These are phyloP conservation scores for Straminergon stramineum DNA, from an alignment of 225 moss, liverwort and hornwort species.

Conservation along the genomic window DNA sequence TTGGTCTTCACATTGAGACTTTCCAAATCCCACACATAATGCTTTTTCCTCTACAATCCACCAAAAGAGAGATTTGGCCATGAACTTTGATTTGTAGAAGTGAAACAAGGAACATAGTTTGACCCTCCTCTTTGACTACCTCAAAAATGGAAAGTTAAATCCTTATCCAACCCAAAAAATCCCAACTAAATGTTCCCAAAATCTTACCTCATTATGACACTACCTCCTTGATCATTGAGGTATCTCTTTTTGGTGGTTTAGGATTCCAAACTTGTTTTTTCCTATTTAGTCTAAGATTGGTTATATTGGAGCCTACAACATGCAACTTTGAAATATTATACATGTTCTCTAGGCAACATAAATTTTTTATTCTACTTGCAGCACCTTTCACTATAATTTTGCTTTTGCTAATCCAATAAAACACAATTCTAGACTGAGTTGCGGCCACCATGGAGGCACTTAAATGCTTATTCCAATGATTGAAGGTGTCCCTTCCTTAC, in stretches of 20 bases:
- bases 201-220: neutral
- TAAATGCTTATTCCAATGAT: neutral
- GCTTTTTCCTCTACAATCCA: neutral
- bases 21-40: neutral
- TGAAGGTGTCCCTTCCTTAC: neutral
- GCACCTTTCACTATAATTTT: neutral
- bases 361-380: neutral
- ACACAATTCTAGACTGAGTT: neutral
- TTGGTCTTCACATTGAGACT: neutral
- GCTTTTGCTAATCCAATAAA: neutral
- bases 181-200: neutral
- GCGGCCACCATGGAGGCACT: neutral
- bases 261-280: neutral
- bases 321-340: neutral
- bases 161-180: neutral
- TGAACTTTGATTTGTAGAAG: neutral
- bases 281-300: neutral
- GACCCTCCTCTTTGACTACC: neutral
- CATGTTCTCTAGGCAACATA: neutral
- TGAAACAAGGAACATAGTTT: neutral
- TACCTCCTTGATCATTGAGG: neutral
- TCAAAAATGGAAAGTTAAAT: neutral
- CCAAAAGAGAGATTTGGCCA: neutral
- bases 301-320: neutral
- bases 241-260: neutral